Base-by-base conservation (phyloP, 2,329 filamentous ascomycete genomes). In the Phaeoacremonium minimum region DNA sequence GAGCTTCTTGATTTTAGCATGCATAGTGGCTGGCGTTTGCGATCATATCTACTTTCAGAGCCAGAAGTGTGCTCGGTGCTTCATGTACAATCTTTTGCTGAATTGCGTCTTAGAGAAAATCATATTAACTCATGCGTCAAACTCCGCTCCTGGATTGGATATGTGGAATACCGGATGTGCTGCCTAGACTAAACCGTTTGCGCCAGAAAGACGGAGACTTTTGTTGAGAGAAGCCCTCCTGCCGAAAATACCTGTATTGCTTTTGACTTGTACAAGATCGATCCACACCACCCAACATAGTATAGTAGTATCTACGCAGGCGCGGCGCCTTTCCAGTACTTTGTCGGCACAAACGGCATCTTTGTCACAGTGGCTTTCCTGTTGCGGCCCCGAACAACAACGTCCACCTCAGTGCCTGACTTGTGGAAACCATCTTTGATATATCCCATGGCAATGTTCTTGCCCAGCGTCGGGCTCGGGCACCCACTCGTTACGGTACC, bases 391-490 rank as follows among this genome's bases (percentile, higher is more conserved):
- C 90, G 71, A 3, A 95, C 83, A 28, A 87, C 60, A 4, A 95
- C 81, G 14, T 81, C 75, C 6, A 95, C 67, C 64, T 91, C 83
- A 1, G 88, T 95, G 9, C 88, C 89, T 19, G 77, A 72, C 73
- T 94, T 94, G 60, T 95, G 87, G 57, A 83, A 65, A 0, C 87
- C 87, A 45, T 86, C 80, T 62, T 80, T 79, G 55, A 96, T 72
- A 56, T 95, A 95, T 0, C 83, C 93, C 93, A 98, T 98, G 38
- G 91, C 89, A 44, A 98, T 91, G 61, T 97, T 96, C 69, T 85
- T 85, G 46, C 83, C 82, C 32, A 96, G 67, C 1, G 84, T 87
- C 3, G 93, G 93, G 55, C 85, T 90, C 1, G 93, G 93, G 47
- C 88, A 87, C 13, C 93, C 93, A 49, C 87, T 95, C 5, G 93